Percentiles rank a stretch among this genome's conserved stretches.
phyloP scores from a whole-genome alignment of 176 grass and related monocot genomes.

The Lolium rigidum region DNA sequence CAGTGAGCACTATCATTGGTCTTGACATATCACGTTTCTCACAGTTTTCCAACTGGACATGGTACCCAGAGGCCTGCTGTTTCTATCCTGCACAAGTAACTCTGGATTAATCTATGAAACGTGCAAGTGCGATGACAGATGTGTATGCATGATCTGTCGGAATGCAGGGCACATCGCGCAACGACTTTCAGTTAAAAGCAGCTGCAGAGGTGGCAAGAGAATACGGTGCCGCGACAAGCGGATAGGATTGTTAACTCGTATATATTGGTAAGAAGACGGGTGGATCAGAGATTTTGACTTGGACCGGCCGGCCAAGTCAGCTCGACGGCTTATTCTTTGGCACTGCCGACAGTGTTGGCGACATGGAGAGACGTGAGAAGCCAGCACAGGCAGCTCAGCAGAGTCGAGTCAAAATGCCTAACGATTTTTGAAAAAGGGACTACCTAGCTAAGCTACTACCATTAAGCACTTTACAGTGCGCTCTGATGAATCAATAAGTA shows the following conservation, averaged over 20 bases:
- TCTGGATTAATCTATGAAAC: neutral
- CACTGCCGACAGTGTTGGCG: neutral
- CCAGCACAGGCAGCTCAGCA: neutral
- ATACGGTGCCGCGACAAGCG: conserved; percentile 2
- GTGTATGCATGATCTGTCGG: conserved; percentile 38
- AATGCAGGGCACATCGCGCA: conserved; percentile 31
- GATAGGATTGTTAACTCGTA: conserved; percentile 40
- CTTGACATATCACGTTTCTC: too few relatives aligned
- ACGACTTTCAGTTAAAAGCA: neutral
- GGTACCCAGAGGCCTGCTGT: neutral
- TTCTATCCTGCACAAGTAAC: neutral
- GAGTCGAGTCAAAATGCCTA: conserved; percentile 27
- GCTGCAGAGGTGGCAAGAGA: conserved; percentile 11
- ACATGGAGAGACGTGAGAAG: conserved; percentile 31
- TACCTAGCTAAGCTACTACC: neutral
- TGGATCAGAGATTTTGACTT: conserved; percentile 39
- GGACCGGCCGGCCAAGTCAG: conserved; percentile 26
- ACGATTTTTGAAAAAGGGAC: conserved; percentile 15
- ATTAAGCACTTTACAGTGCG: too few relatives aligned
- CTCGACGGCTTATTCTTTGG: neutral
- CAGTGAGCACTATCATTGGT: neutral
- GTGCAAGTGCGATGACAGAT: neutral
- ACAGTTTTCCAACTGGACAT: too few relatives aligned
- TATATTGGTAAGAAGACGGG: neutral
- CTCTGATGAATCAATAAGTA: neutral